A percentile compares a stretch with the other conserved stretches of the same genome.
phyloP scores from a whole-genome alignment of 805 yeast species.

The Nakazawaea wyomingensis region DNA sequence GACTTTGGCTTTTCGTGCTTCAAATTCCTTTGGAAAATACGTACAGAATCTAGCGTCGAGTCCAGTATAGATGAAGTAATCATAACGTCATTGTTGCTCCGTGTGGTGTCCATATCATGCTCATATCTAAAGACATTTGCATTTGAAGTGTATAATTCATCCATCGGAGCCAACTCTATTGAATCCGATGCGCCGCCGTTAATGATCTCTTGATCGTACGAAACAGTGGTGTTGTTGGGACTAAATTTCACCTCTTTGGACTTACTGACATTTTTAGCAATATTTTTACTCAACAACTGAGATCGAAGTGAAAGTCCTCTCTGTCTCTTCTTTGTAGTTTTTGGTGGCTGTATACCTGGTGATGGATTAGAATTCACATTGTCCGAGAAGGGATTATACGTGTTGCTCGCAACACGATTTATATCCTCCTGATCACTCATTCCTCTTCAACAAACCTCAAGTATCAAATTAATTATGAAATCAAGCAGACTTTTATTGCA shows the following conservation, averaged over 20 bases:
- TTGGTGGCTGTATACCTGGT: slow-evolving; percentile 14
- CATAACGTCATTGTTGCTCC: slow-evolving; percentile 11
- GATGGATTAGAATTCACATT: background rate
- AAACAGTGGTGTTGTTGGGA: too few species aligned
- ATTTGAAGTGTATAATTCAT: slow-evolving; percentile 20
- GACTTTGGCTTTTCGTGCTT: background rate
- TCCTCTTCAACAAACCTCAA: too few species aligned
- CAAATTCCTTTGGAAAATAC: slow-evolving; percentile 4
- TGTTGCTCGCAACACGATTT: background rate
- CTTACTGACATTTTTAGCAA: slow-evolving; percentile 20
- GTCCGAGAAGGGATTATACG: slow-evolving; percentile 12
- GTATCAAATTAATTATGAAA: too few species aligned
- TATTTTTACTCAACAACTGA: slow-evolving; percentile 50
- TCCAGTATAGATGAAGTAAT: slow-evolving; percentile 15
- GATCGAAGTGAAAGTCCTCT: slow-evolving; percentile 66
- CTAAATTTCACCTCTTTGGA: slow-evolving; percentile 12
- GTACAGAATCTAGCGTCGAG: slow-evolving; percentile 23
- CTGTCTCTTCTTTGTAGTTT: slow-evolving; percentile 35
- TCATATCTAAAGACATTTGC: slow-evolving; percentile 11
- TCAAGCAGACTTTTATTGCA: background rate
- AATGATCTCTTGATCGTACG: too few species aligned
- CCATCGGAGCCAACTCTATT: slow-evolving; percentile 29
- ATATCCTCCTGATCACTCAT: slow-evolving; percentile 2
- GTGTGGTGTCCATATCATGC: slow-evolving; percentile 13
- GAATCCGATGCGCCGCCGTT: slow-evolving; percentile 22